Evolutionary conservation across 2,329 filamentous ascomycete genomes (phyloP).

Genomic region (Raffaelea ambrosiae): DNA sequence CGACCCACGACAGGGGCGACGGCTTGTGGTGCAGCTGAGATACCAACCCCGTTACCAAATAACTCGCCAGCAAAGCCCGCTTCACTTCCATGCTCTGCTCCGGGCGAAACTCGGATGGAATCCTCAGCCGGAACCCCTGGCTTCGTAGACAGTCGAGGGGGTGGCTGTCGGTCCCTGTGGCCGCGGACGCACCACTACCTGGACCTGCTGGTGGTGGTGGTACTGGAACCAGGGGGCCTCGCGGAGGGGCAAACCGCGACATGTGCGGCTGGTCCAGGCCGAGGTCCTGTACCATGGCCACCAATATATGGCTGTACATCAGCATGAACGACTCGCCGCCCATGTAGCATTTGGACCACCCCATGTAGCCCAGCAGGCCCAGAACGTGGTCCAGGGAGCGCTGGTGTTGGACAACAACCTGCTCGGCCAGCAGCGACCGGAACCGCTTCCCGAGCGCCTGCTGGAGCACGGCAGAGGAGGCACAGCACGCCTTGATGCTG

Average conservation of each 20-base stretch:
- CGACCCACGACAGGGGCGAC: conserved; percentile 46
- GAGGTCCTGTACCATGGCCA: conserved; percentile 6
- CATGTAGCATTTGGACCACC: conserved; percentile 8
- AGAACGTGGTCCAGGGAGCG: conserved; percentile 41
- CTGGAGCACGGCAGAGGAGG: conserved; percentile 27
- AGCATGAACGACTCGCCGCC: conserved; percentile 6
- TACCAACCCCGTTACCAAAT: background rate
- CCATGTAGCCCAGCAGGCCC: conserved; percentile 29
- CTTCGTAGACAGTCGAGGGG: background rate
- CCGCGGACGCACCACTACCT: too few species aligned
- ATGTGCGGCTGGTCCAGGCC: conserved; percentile 2
- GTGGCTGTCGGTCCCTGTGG: background rate
- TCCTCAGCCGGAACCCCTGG: too few species aligned
- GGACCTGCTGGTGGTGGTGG: too few species aligned
- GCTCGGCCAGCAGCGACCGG: conserved; percentile 15
- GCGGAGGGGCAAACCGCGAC: too few species aligned
- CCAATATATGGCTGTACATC: conserved; percentile 9
- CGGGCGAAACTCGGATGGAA: too few species aligned
- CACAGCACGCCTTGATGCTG: conserved; percentile 36
- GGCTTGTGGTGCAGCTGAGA: conserved; percentile 21
- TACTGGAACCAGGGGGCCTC: too few species aligned
- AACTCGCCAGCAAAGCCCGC: too few species aligned
- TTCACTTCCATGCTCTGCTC: too few species aligned
- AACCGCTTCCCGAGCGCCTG: conserved; percentile 1
- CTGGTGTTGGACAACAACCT: conserved; percentile 35